Conservation (phyloP, 441 rosid species). For the Biscutella auriculata region DNA sequence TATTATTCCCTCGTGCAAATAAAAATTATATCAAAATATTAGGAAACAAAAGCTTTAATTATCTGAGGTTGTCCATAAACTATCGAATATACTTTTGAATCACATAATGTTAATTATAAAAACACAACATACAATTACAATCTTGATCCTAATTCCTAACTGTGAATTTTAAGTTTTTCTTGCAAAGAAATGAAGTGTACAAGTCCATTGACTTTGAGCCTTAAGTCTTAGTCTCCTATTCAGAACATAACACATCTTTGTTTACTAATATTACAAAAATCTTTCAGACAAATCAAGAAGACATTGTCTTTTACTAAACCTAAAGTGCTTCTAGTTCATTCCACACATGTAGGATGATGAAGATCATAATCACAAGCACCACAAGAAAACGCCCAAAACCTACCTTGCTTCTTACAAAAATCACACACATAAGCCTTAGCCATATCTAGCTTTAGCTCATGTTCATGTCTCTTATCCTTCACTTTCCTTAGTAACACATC, state of each 20-base stretch:
- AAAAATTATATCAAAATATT: no score
- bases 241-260: slow-evolving; percentile 2
- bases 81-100: not conserved
- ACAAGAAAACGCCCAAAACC: slow-evolving; percentile 78
- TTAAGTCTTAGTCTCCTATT: not conserved
- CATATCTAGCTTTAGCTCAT: slow-evolving; percentile 60
- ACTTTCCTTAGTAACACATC: slow-evolving; percentile 44
- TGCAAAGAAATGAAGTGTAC: not conserved
- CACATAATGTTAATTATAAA: not conserved
- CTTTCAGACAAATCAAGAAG: not conserved
- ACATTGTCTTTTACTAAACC: not conserved
- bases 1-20: no score
- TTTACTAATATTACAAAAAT: slow-evolving; percentile 5
- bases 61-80: no score
- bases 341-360: slow-evolving; percentile 59
- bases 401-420: slow-evolving; percentile 46
- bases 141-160: not conserved
- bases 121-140: not conserved
- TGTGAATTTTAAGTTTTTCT: not conserved
- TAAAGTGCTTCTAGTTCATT: slow-evolving; percentile 19
- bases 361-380: slow-evolving; percentile 65
- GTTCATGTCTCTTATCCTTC: slow-evolving; percentile 54
- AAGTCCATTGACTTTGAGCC: not conserved
- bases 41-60: no score
- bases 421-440: slow-evolving; percentile 74